Percentiles rank a stretch among this genome's conserved stretches.
These are phyloP conservation scores for Trichoderma koningiopsis DNA, from an alignment of 2,329 filamentous ascomycete species.

Conservation along the genomic window DNA sequence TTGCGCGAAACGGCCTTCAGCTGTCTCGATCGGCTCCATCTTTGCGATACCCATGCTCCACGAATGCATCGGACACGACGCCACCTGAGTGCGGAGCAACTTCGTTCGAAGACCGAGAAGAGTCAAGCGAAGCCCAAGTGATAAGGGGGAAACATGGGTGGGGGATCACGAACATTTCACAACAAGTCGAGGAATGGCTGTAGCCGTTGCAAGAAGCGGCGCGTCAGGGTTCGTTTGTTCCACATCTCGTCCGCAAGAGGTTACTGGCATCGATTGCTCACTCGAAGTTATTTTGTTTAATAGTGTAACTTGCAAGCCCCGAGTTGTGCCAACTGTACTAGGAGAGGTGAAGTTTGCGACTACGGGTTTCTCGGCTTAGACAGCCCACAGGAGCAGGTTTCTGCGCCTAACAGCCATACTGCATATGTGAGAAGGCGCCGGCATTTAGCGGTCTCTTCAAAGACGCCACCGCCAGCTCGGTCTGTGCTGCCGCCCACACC, in stretches of 20 bases:
- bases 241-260: background rate
- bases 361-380: conserved; percentile 10
- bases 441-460: background rate
- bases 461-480: background rate
- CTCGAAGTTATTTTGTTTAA: background rate
- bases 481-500: background rate
- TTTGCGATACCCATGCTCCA: conserved; percentile 13
- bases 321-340: conserved; percentile 17
- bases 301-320: conserved; percentile 21
- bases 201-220: conserved; percentile 20
- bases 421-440: background rate
- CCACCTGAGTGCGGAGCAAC: conserved; percentile 1
- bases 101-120: background rate
- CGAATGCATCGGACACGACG: conserved; percentile 1
- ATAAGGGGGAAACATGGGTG: background rate
- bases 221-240: conserved; percentile 13
- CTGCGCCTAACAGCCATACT: background rate
- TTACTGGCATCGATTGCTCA: background rate
- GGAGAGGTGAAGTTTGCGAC: conserved; percentile 18
- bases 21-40: background rate
- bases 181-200: conserved; percentile 17
- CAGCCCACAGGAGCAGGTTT: background rate
- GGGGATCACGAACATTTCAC: conserved; percentile 16
- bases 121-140: background rate
- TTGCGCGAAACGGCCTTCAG: conserved; percentile 11